phyloP scores from a whole-genome alignment of 1,284 basidiomycete species.

The Polyporus tsugae region DNA sequence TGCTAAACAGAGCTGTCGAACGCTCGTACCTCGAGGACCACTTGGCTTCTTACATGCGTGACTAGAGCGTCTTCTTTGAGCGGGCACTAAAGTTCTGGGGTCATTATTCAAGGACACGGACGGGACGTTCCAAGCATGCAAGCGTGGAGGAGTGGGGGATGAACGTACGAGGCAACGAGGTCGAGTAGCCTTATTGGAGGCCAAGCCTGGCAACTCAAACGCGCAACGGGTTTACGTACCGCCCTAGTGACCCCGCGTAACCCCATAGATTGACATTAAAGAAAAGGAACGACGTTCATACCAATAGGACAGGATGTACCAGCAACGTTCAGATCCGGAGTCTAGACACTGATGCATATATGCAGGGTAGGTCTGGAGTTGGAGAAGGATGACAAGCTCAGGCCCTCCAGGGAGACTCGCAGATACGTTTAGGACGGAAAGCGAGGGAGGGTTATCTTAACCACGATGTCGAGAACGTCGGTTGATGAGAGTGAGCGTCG shows the following conservation, averaged over 20 bases:
- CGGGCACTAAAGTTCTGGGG: background rate
- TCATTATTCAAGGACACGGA: background rate
- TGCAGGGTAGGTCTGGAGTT: background rate
- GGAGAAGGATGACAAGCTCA: background rate
- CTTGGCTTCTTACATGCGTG: background rate
- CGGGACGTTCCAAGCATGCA: background rate
- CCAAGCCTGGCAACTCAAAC: conserved; percentile 8
- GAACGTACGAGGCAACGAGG: conserved; percentile 5
- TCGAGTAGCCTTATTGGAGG: background rate
- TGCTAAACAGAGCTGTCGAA: background rate
- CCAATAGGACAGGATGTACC: background rate
- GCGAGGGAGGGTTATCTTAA: background rate
- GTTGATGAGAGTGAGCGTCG: background rate
- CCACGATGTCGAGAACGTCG: background rate
- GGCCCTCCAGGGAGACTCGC: background rate
- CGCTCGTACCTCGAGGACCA: conserved; percentile 8
- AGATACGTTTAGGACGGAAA: background rate
- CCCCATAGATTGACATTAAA: background rate
- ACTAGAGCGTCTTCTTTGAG: background rate
- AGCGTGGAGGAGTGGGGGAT: conserved; percentile 5
- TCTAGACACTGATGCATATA: background rate
- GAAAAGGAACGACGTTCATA: background rate
- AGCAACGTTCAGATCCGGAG: background rate
- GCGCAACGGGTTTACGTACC: conserved; percentile 20
- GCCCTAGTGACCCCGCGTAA: background rate